Evolutionary conservation across 108 stramenopile genomes (phyloP), one percentile per base, ranked within the genome.

Genomic region (Nannochloropsis gaditana): DNA sequence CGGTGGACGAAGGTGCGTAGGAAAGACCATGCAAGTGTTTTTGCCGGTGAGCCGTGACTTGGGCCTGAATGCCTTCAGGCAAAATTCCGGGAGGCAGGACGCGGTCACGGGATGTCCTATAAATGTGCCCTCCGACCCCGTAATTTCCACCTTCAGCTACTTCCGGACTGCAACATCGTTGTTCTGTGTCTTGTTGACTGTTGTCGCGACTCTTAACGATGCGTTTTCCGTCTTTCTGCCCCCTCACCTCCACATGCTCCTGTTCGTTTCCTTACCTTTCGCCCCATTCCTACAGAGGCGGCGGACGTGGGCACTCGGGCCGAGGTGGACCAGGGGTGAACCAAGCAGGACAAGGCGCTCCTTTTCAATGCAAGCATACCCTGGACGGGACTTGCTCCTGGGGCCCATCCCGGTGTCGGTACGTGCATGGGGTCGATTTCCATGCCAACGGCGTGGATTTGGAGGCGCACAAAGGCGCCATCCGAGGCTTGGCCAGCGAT

Each of bases 291-390:
- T 73, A 6, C 59, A 73, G 59, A 73, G 59, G 59, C 59, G 59
- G 59, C n/a, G 59, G 59, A 15, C 59, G 59, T 73, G 59, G 59
- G 15, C n/a, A 73, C n/a, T n/a, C 15, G n/a, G 59, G 59, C 4
- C 59, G 59, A n/a, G 59, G 59, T 2, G 59, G 59, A n/a, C 59
- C 19, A n/a, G 59, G 59, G 15, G 8, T 8, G 8, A n/a, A 15
- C 59, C 59, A 73, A 73, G 59, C 59, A 73, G 59, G 59, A n/a
- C 19, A 15, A 15, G n/a, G n/a, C n/a, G 59, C 59, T 2, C 59
- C 59, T 73, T 73, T 73, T 73, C 59, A 73, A 73, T 73, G 59
- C 59, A 73, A 73, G 59, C 59, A 73, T n/a, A n/a, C n/a, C 2
- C n/a, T 73, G 59, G 59, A 73, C 59, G 59, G 59, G 19, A n/a